phyloP scores from a whole-genome alignment of 495 filamentous ascomycete species.

The Penicillium psychrofluorescens region DNA sequence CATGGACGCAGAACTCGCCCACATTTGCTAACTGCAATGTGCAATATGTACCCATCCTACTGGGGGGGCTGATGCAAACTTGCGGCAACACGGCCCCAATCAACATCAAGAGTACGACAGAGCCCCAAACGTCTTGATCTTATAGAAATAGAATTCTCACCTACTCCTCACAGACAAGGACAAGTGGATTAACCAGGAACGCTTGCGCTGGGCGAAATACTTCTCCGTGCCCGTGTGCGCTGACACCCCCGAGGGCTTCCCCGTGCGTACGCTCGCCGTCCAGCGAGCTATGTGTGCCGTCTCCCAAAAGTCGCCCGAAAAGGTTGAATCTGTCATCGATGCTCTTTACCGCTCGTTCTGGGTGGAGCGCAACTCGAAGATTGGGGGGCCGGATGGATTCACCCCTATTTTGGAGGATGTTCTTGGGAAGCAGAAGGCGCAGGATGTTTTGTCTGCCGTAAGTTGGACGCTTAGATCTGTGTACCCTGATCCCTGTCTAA shows the following conservation, averaged over 20 bases:
- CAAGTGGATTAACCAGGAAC: slow-evolving; percentile 53
- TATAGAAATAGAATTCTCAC: not conserved
- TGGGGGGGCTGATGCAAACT: slow-evolving; percentile 62
- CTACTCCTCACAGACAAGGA: slow-evolving; percentile 50
- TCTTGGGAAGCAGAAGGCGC: slow-evolving; percentile 42
- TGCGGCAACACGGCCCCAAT: slow-evolving; percentile 59
- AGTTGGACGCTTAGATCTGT: not conserved
- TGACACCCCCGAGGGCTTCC: slow-evolving; percentile 49
- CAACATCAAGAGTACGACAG: slow-evolving; percentile 56
- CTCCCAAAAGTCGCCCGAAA: slow-evolving; percentile 28
- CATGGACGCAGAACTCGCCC: slow-evolving; percentile 44
- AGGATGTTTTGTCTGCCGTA: slow-evolving; percentile 31
- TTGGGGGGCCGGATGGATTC: slow-evolving; percentile 44
- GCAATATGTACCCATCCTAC: slow-evolving; percentile 60
- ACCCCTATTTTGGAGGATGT: slow-evolving; percentile 35
- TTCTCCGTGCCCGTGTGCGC: slow-evolving; percentile 55
- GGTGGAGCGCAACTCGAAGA: slow-evolving; percentile 39
- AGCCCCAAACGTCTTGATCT: not conserved
- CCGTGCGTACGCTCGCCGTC: slow-evolving; percentile 44
- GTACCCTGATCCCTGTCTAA: too few relatives aligned
- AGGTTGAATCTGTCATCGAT: slow-evolving; percentile 37
- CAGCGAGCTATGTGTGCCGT: slow-evolving; percentile 42
- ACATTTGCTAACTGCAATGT: slow-evolving; percentile 53
- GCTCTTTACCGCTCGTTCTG: slow-evolving; percentile 52
- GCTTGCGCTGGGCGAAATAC: slow-evolving; percentile 50